A percentile compares a stretch with the other conserved stretches of the same genome.
phyloP scores from a whole-genome alignment of 2,329 filamentous ascomycete genomes.

The Drechslerella coelobrocha region DNA sequence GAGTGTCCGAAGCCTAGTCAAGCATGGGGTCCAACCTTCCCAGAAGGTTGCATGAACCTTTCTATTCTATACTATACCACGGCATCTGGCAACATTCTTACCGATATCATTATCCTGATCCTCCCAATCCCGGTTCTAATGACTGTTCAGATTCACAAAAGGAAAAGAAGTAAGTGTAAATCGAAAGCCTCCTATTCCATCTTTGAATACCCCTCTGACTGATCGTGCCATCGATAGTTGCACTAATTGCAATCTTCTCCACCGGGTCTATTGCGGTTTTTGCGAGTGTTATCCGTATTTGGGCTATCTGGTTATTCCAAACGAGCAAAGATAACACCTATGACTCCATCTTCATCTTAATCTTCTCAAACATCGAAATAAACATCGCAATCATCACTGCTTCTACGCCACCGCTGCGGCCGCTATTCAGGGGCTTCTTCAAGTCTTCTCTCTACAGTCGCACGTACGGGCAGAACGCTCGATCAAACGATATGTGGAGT shows the following conservation, averaged over 20 bases:
- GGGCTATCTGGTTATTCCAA: slow-evolving; percentile 53
- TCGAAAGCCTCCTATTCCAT: not conserved
- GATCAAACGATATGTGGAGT: slow-evolving; percentile 27
- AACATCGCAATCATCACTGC: slow-evolving; percentile 61
- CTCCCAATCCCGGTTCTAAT: slow-evolving; percentile 63
- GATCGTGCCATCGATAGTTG: slow-evolving; percentile 11
- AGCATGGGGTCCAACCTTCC: slow-evolving; percentile 54
- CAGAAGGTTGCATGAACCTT: slow-evolving; percentile 57
- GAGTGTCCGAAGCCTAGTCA: slow-evolving; percentile 53
- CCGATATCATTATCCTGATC: slow-evolving; percentile 61
- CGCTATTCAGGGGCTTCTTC: slow-evolving; percentile 55
- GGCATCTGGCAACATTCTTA: slow-evolving; percentile 61
- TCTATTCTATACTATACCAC: slow-evolving; percentile 58
- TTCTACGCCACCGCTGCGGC: slow-evolving; percentile 59
- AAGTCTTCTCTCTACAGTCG: slow-evolving; percentile 28
- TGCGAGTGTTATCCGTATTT: slow-evolving; percentile 54
- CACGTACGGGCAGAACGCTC: slow-evolving; percentile 11
- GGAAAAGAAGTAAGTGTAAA: slow-evolving; percentile 57
- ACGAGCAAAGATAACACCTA: slow-evolving; percentile 45
- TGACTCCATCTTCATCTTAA: slow-evolving; percentile 52
- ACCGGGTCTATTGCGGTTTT: slow-evolving; percentile 53
- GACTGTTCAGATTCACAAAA: slow-evolving; percentile 59
- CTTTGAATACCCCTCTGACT: slow-evolving; percentile 4
- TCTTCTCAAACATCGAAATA: slow-evolving; percentile 57
- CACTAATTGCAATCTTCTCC: slow-evolving; percentile 51